phyloP scores from a whole-genome alignment of 345 rosid species.

The Kandelia obovata region DNA sequence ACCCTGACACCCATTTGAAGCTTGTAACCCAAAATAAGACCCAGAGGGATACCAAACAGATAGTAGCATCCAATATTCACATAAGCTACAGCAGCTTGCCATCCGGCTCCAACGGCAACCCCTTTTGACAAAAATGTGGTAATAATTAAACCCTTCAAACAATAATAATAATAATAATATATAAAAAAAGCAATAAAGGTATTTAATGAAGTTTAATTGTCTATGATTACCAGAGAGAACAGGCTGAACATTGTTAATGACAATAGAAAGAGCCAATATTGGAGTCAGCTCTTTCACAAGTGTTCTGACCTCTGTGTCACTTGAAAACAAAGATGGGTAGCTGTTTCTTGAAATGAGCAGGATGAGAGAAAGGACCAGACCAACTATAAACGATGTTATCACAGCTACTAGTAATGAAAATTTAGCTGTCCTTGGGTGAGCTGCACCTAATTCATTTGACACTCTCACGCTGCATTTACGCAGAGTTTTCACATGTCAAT shows the following conservation, averaged over 20 bases:
- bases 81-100: slow-evolving; percentile 64
- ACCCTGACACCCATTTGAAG: slow-evolving; percentile 48
- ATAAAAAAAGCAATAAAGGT: neutral
- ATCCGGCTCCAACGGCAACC: slow-evolving; percentile 67
- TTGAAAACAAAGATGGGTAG: slow-evolving; percentile 67
- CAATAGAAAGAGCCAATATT: slow-evolving; percentile 55
- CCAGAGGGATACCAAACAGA: slow-evolving; percentile 51
- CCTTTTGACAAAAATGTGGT: slow-evolving; percentile 21
- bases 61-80: slow-evolving; percentile 68
- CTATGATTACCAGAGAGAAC: slow-evolving; percentile 68
- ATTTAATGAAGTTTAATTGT: neutral
- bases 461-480: slow-evolving; percentile 54
- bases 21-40: slow-evolving; percentile 55
- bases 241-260: slow-evolving; percentile 72
- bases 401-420: slow-evolving; percentile 58
- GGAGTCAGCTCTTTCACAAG: slow-evolving; percentile 71
- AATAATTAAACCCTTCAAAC: neutral
- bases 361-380: slow-evolving; percentile 39
- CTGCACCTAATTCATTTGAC: slow-evolving; percentile 81
- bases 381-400: slow-evolving; percentile 46
- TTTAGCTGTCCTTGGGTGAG: slow-evolving; percentile 57
- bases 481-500: neutral
- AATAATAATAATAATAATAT: too few species aligned
- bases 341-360: slow-evolving; percentile 37
- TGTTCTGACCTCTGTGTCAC: slow-evolving; percentile 38